phyloP scores from a whole-genome alignment of 2,329 filamentous ascomycete species.

The Gnomoniopsis smithogilvyi region DNA sequence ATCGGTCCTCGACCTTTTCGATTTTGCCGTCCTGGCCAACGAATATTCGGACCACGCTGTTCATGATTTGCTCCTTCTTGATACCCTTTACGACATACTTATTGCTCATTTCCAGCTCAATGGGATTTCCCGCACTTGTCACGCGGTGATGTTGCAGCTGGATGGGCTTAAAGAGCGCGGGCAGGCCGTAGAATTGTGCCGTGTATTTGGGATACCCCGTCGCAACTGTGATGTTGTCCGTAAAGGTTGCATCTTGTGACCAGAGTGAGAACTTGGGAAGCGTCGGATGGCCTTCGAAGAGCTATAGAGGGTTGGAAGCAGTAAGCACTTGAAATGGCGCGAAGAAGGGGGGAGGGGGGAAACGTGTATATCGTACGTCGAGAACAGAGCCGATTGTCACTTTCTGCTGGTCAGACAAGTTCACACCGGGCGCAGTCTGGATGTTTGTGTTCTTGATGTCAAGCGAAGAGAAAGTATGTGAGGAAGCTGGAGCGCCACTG shows the following conservation, averaged over 20 bases:
- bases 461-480: conserved; percentile 26
- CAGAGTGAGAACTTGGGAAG: conserved; percentile 58
- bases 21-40: conserved; percentile 32
- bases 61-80: conserved; percentile 29
- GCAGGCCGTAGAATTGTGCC: conserved; percentile 56
- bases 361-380: conserved; percentile 36
- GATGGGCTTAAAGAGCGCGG: conserved; percentile 56
- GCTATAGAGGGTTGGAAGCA: conserved; percentile 31
- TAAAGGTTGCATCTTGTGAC: conserved; percentile 54
- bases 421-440: conserved; percentile 47
- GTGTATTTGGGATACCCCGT: conserved; percentile 49
- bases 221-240: conserved; percentile 57
- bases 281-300: conserved; percentile 59
- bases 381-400: conserved; percentile 56
- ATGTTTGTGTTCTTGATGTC: conserved; percentile 53
- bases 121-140: conserved; percentile 54
- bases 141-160: conserved; percentile 52
- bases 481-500: not conserved
- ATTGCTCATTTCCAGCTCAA: conserved; percentile 46
- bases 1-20: conserved; percentile 32
- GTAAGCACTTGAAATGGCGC: not conserved
- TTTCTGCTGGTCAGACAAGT: conserved; percentile 46
- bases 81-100: conserved; percentile 33
- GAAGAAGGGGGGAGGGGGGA: not conserved
- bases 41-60: conserved; percentile 29